These are phyloP conservation scores for Casuarina glauca DNA, from an alignment of 306 rosid genomes.

Conservation along the genomic window DNA sequence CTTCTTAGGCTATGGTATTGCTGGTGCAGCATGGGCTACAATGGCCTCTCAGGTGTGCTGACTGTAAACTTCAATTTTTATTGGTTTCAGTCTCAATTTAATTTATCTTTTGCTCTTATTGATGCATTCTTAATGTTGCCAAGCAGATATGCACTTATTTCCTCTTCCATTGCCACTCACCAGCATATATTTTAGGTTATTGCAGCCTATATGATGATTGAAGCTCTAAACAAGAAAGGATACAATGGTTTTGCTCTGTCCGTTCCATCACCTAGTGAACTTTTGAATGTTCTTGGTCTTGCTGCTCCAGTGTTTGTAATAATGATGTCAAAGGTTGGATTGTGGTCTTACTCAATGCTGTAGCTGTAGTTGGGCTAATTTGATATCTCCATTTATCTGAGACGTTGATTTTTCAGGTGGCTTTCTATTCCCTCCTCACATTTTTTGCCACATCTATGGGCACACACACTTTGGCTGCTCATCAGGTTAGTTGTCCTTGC, in stretches of 20 bases:
- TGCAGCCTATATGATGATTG: constrained; percentile 89
- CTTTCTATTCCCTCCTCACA: constrained; percentile 70
- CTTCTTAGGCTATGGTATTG: constrained; percentile 64
- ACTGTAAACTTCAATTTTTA: constrained; percentile 32
- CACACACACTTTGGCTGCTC: constrained; percentile 86
- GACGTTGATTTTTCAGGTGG: constrained; percentile 55
- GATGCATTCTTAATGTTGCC: constrained; percentile 19
- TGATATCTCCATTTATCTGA: background rate
- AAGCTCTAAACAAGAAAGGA: constrained; percentile 67
- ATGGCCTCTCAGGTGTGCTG: constrained; percentile 64
- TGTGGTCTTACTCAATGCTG: constrained; percentile 13
- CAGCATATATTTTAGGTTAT: constrained; percentile 50
- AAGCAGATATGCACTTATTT: constrained; percentile 8
- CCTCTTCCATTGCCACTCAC: constrained; percentile 18
- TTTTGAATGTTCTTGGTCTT: constrained; percentile 51
- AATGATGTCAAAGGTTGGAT: constrained; percentile 76
- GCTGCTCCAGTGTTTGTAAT: constrained; percentile 84
- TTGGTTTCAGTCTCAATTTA: background rate
- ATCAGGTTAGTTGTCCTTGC: constrained; percentile 60
- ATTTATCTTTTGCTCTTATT: constrained; percentile 3
- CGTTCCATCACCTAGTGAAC: constrained; percentile 67
- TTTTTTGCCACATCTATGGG: constrained; percentile 91
- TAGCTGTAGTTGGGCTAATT: constrained; percentile 14
- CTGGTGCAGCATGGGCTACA: constrained; percentile 92
- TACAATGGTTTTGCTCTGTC: constrained; percentile 64